These are phyloP conservation scores for Lactarius indigo DNA, from an alignment of 768 basidiomycete species.

Conservation along the genomic window DNA sequence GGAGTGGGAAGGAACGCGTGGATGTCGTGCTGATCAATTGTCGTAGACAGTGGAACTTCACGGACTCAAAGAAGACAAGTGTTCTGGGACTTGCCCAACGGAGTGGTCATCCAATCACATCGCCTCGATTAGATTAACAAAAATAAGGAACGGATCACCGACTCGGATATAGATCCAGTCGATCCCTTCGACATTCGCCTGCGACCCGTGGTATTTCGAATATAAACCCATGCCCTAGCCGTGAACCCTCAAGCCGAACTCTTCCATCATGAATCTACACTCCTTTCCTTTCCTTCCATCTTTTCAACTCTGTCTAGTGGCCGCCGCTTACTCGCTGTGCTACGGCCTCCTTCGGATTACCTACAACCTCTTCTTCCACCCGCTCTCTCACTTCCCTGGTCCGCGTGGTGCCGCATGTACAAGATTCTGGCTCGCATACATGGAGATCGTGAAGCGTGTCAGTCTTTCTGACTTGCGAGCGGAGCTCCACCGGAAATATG, in stretches of 20 bases:
- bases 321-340: neutral
- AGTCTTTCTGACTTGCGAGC: conserved; percentile 13
- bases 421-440: conserved; percentile 20
- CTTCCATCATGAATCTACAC: conserved; percentile 2
- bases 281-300: neutral
- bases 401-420: conserved; percentile 21
- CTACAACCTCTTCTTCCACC: conserved; percentile 18
- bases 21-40: neutral
- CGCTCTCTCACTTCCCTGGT: conserved; percentile 18
- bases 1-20: neutral
- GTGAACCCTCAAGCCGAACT: neutral
- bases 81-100: neutral
- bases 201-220: neutral
- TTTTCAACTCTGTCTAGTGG: neutral
- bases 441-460: conserved; percentile 7
- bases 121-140: neutral
- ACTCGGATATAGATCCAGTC: neutral
- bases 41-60: neutral
- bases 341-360: neutral
- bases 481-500: conserved; percentile 16
- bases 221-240: neutral
- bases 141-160: neutral
- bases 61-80: neutral
- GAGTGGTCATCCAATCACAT: neutral
- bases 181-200: neutral